Evolutionary conservation across 1,284 basidiomycete species (phyloP), one percentile per base, ranked within the genome.

Genomic region (Papiliotrema laurentii): DNA sequence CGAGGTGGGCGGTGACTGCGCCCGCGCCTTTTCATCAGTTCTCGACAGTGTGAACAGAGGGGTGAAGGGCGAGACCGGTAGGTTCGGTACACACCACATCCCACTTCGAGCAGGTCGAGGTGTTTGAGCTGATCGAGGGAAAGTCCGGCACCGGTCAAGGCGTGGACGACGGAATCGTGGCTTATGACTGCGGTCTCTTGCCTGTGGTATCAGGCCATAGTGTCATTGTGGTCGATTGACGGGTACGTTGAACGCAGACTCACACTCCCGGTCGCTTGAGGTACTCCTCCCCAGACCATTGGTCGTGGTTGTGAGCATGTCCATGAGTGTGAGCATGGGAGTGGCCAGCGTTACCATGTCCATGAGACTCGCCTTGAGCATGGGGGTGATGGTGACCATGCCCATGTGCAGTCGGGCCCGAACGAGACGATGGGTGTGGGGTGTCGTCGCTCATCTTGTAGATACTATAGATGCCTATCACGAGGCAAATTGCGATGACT

Each of bases 211-310:
- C 40, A 34, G 28, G 28, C 33, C 18, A 14, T 10, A 21, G 46
- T 22, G 26, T 7, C 25, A 14, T 27, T 24, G 3, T 10, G 14
- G 22, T 7, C 4, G 25, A 26, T 9, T 31, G 24, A 16, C 5
- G 33, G 35, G 38, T 7, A 9, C 38, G 19, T 10, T 24, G 38
- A 24, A n/a, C 25, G 16, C n/a, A 11, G 24, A 60, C 61, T 60
- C 43, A 68, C 63, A 61, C 49, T 13, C 62, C 61, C 2, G 62
- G 62, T 18, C 42, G 48, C 25, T 43, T 41, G 34, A 63, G 52
- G 48, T 69, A 69, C n/a, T 61, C 52, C 14, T 60, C 56, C 21
- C 61, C 65, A 33, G 56, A 54, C 67, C 67, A 69, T 25, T 30
- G 51, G 40, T 4, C 49, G 40, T 55, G 54, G 14, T 36, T 44